These are phyloP conservation scores for Leccinum olivaceoglutinosum DNA, from an alignment of 1,284 basidiomycete genomes.

Conservation along the genomic window DNA sequence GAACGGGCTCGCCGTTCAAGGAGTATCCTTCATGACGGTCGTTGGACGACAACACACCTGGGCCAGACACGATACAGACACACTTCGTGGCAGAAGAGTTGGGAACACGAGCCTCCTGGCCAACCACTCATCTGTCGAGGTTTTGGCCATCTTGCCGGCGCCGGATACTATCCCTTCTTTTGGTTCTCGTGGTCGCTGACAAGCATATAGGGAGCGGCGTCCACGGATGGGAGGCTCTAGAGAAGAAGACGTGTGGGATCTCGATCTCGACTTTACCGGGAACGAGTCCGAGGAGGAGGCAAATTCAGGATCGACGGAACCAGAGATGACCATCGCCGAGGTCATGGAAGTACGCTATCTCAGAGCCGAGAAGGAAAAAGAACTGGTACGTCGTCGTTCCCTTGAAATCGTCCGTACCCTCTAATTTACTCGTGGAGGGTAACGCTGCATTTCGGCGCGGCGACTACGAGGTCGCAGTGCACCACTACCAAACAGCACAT, in stretches of 20 bases:
- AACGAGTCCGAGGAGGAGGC: too few species aligned
- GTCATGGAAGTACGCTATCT: too few species aligned
- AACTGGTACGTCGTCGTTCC: conserved; percentile 38
- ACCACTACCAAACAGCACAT: conserved; percentile 52
- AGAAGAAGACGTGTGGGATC: conserved; percentile 72
- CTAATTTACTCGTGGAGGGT: conserved; percentile 38
- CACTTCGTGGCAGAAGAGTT: too few species aligned
- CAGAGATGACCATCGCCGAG: too few species aligned
- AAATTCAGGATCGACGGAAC: too few species aligned
- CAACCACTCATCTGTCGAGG: too few species aligned
- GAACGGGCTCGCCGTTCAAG: too few species aligned
- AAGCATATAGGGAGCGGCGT: conserved; percentile 45
- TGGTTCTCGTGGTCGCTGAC: background rate
- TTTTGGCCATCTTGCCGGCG: too few species aligned
- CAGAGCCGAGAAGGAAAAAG: conserved; percentile 44
- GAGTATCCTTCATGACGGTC: too few species aligned
- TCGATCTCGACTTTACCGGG: conserved; percentile 50
- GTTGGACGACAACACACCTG: too few species aligned
- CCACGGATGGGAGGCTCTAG: conserved; percentile 61
- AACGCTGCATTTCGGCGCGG: conserved; percentile 59
- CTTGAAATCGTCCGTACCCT: background rate
- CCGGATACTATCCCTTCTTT: background rate
- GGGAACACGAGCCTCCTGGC: too few species aligned
- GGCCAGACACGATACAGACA: too few species aligned
- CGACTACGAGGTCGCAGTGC: conserved; percentile 48